Evolutionary conservation across 2,329 filamentous ascomycete species (phyloP).

Genomic region (Ambrosiella beaveri): DNA sequence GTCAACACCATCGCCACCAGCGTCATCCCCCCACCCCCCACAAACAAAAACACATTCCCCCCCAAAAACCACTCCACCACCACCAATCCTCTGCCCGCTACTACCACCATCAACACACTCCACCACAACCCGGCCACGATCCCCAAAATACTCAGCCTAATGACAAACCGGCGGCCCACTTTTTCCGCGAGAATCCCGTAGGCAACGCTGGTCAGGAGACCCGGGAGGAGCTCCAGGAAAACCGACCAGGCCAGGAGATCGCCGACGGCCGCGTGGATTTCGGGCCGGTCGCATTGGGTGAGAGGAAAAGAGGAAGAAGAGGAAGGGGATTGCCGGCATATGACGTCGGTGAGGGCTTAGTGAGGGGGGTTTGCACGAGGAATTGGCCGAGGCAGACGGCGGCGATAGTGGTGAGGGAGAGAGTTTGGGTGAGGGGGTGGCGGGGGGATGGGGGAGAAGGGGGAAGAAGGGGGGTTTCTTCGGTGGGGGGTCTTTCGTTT

Average conservation of each 20-base stretch:
- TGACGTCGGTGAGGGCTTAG: not conserved
- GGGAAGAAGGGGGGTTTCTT: not conserved
- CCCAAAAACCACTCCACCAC: not conserved
- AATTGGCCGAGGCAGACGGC: not conserved
- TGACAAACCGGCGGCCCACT: not conserved
- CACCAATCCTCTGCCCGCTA: not conserved
- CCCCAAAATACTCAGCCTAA: not conserved
- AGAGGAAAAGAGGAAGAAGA: not conserved
- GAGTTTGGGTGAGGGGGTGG: not conserved
- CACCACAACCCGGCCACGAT: not conserved
- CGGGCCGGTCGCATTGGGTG: not conserved
- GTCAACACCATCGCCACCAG: conserved; percentile 2
- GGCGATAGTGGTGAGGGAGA: not conserved
- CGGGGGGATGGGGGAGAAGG: not conserved
- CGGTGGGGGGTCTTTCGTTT: not conserved
- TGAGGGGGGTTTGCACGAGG: not conserved
- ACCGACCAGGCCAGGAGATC: not conserved
- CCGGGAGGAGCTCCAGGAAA: conserved; percentile 1
- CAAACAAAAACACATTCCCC: not conserved
- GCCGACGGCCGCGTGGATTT: conserved; percentile 1
- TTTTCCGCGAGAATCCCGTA: conserved; percentile 4
- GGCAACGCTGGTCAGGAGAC: not conserved
- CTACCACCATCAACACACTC: not conserved
- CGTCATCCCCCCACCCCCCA: not conserved
- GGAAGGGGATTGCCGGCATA: not conserved